A percentile compares a stretch with the other conserved stretches of the same genome.
These are phyloP conservation scores for Suillus occidentalis DNA, from an alignment of 768 basidiomycete genomes.

Conservation along the genomic window DNA sequence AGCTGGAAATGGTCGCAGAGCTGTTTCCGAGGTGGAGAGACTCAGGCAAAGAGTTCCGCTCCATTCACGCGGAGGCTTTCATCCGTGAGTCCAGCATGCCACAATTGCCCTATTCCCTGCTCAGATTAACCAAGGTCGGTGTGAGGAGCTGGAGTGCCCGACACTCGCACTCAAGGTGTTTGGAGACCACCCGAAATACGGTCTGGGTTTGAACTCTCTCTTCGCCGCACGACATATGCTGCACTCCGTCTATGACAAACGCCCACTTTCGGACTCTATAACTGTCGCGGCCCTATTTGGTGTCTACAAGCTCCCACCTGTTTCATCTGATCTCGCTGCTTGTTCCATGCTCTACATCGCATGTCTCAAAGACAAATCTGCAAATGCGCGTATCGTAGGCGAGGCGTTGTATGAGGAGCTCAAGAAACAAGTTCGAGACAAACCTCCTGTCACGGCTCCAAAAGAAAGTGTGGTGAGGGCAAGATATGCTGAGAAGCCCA, in stretches of 20 bases:
- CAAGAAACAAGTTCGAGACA: conserved; percentile 29
- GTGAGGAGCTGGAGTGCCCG: conserved; percentile 55
- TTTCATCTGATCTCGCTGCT: conserved; percentile 55
- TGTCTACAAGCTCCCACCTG: conserved; percentile 52
- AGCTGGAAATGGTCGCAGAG: conserved; percentile 47
- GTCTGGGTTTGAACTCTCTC: conserved; percentile 47
- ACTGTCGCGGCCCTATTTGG: conserved; percentile 54
- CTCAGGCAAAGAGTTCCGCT: conserved; percentile 38
- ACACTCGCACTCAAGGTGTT: conserved; percentile 60
- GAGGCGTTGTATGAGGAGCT: conserved; percentile 44
- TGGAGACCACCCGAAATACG: conserved; percentile 62
- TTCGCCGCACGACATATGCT: conserved; percentile 55
- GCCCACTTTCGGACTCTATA: conserved; percentile 49
- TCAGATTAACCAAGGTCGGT: conserved; percentile 49
- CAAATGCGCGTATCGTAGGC: conserved; percentile 42
- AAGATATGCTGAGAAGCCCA: conserved; percentile 32
- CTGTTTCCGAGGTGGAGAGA: conserved; percentile 53
- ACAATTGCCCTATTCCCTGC: not conserved
- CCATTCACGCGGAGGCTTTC: conserved; percentile 46
- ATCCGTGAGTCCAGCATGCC: conserved; percentile 45
- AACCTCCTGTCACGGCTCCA: conserved; percentile 20
- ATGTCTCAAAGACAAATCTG: conserved; percentile 47
- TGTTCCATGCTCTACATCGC: conserved; percentile 58
- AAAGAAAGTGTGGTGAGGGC: conserved; percentile 20
- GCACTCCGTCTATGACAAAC: conserved; percentile 49